Evolutionary conservation across 2,329 filamentous ascomycete genomes (phyloP), one percentile per base, ranked within the genome.

Genomic region (Exophiala viscosa): DNA sequence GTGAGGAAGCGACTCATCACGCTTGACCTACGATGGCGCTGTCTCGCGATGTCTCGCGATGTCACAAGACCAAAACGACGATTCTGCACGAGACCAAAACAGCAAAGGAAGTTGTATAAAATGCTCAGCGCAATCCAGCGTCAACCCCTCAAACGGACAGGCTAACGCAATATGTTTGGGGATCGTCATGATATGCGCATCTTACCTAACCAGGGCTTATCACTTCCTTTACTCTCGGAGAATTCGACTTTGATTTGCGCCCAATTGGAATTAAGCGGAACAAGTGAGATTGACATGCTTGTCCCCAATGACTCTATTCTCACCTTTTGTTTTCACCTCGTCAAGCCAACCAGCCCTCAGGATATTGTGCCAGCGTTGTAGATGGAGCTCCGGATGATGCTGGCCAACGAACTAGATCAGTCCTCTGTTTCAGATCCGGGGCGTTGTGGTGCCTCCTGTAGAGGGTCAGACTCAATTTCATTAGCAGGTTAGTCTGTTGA

Each of bases 191-290:
- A 28, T 28, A 28, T 28, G 23, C 23, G 23, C 23, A 28, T 28
- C 23, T 28, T 28, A 28, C 23, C 8, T 28, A 7, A 28, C 23
- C 23, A 28, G 23, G 23, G 23, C 23, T 5, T 28, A 28, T 28
- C 23, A 28, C 23, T 28, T 28, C 5, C 23, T 7, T 28, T 28
- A 5, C 23, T 7, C 3, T 20, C 40, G 40, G 40, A 31, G 20
- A 23, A 42, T 42, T 23, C 40, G 17, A 42, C 17, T 14, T 7
- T 6, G 9, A 23, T 10, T 31, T n/a, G 10, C n/a, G 17, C 23
- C 40, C 40, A 42, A 42, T 42, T 42, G 40, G 40, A 42, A 42
- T 11, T 42, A 28, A 14, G 20, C 18, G 40, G 40, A 42, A 42
- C 4, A 42, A 23, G 20, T 23, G 40, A 18, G 36, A n/a, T 28